Evolutionary conservation across 2,329 filamentous ascomycete genomes (phyloP).

Genomic region (Magnaporthales sp.): DNA sequence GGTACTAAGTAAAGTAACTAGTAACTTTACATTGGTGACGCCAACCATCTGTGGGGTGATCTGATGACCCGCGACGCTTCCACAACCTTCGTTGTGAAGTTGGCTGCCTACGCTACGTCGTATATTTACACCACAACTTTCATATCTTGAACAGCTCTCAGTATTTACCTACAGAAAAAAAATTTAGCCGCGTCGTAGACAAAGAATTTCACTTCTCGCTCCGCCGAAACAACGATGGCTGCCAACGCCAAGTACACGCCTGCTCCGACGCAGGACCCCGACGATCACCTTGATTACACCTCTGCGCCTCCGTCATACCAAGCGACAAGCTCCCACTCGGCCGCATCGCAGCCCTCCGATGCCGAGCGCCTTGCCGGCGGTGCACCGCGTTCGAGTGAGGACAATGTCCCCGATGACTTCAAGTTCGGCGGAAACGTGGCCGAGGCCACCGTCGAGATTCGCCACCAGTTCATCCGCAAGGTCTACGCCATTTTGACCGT

Average conservation of each 20-base stretch:
- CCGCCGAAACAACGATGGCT: conserved; percentile 14
- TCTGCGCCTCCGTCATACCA: conserved; percentile 79
- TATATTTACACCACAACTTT: not conserved
- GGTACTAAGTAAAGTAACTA: not conserved
- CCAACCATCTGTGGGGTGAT: conserved; percentile 1
- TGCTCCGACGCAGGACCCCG: conserved; percentile 78
- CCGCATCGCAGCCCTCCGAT: conserved; percentile 36
- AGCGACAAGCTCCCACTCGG: conserved; percentile 37
- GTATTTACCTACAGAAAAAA: not conserved
- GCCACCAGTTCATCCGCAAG: conserved; percentile 94
- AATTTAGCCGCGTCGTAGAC: not conserved
- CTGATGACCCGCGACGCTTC: not conserved
- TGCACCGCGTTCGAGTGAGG: conserved; percentile 68
- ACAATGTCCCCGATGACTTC: conserved; percentile 95
- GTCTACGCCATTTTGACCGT: conserved; percentile 97
- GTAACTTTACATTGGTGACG: not conserved
- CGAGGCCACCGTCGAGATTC: conserved; percentile 89
- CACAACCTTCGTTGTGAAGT: not conserved
- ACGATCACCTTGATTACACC: conserved; percentile 56
- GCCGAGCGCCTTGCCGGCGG: conserved; percentile 52
- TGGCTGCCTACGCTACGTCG: not conserved
- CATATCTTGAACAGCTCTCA: not conserved
- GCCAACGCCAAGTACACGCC: conserved; percentile 72
- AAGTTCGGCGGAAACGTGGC: conserved; percentile 95
- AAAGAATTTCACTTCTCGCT: not conserved